Base-by-base conservation (phyloP, 1,284 basidiomycete species). In the Sporisorium reilianum region DNA sequence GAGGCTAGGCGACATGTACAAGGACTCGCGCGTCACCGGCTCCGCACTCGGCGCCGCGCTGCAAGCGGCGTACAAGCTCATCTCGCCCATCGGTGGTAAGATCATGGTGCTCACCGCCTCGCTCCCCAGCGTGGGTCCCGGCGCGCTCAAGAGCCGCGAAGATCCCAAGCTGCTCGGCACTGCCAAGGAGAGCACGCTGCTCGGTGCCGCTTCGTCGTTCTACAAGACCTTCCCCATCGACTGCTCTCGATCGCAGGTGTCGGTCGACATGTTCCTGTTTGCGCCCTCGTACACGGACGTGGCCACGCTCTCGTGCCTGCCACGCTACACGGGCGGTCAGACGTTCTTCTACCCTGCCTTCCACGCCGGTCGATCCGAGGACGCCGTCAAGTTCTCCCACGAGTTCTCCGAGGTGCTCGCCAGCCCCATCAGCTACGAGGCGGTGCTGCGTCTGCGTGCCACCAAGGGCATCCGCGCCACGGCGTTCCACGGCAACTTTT, bases 171-270 rank as follows among this genome's bases (percentile, higher is more conserved):
- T 98, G 62, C 89, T 99, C 42, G 97, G 97, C 34, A 98, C 96
- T 2, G 87, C 92, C 41, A 99, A 98, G 88, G 93, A 92, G 69
- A 50, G 85, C 75, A 75, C 62, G 10, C 52, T 79, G 28, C 71
- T 81, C 20, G 55, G 51, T 18, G 93, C 93, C 0, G 85, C 81
- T 26, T 93, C 93, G 34, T 89, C 92, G 9, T 99, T 97, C 88
- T 99, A 98, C 89, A 99, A 99, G 88, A 95, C 94, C 0, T 98
- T 99, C 79, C 94, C 97, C 20, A 99, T 99, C 84, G 96, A 99
- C 80, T 99, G 96, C 85, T 98, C 96, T 9, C 91, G 96, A 76
- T 91, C 93, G 10, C 97, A 99, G 85, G 93, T 99, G 40, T 95
- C 95, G 0, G 95, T 99, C 59, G 96, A 99, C 85, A 98, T 99